Evolutionary conservation across 805 yeast genomes (phyloP), one percentile per base, ranked within the genome.

Genomic region (Lipomyces starkeyi): DNA sequence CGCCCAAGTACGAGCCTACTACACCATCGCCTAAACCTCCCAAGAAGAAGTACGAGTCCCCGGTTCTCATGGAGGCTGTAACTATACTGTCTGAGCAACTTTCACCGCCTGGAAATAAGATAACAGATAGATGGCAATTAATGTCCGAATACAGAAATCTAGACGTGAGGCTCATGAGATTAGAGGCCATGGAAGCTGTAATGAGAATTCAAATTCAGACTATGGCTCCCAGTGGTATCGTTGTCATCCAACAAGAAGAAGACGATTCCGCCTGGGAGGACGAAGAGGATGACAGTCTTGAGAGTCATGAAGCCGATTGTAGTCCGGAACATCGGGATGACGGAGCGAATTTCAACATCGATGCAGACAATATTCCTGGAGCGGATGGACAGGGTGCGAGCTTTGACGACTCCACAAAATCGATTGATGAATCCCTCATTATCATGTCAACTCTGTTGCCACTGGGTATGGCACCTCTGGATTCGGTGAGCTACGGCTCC

Each of bases 161-260:
- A 7, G 70, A 67, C 40, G 62, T 60, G 9, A 32, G 70, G 2
- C 37, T 67, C 25, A 20, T 53, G 13, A 25, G 62, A 47, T 34
- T 64, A 17, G 68, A 64, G 53, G 53, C 27, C 8, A 20, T 61
- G 34, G 68, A 64, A 43, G 27, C 63, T 20, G 56, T 61, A 63
- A 61, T 61, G 22, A 58, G 63, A 54, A 61, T 53, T 64, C 63
- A 52, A n/a, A 43, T 43, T 43, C 49, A n/a, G 49, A n/a, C 49
- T 3, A 43, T 43, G 58, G 58, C 58, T 20, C 37, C 37, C 2
- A 55, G 58, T 29, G 49, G 22, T 17, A n/a, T 2, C 11, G 49
- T 3, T 7, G 20, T 43, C 20, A n/a, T 43, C 20, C 20, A 43
- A 17, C 22, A 43, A 17, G 49, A 43, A 17, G 49, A 43, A 6